Evolutionary conservation across 106 monocot genomes (phyloP), one percentile per base, ranked within the genome.

Genomic region (Allium sativum): DNA sequence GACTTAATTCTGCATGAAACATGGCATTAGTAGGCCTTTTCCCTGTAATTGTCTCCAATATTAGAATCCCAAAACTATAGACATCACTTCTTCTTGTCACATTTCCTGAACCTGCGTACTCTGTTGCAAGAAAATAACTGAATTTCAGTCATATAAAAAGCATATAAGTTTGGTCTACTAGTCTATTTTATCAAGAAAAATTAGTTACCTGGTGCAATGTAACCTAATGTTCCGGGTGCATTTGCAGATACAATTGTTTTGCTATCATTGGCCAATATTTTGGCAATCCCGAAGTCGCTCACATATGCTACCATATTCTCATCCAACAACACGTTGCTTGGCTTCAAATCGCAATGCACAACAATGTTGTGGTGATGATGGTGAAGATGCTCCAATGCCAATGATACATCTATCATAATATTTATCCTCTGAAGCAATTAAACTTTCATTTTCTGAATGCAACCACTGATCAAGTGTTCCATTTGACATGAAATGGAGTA

Each of bases 401-500:
- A 6, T 1, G 74, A 59, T 12, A 68, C 68, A 58, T 74, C 74
- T 21, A 61, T 21, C 60, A 61, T 54, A 13, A 67, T 53, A 31
- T 40, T 40, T 10, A 74, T 10, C 46, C 66, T 66, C 21, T 74
- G 73, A 14, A 60, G 15, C 10, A 74, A 53, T 60, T 60, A 74
- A 53, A 42, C 7, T 11, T 3, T 17, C 20, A 47, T 59, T 19
- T 7, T 56, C 12, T 21, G 73, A 74, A 60, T 74, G 50, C 64
- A 74, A 20, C 73, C 61, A 61, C 15, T 21, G 43, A 42, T 74
- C 67, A 11, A 74, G 53, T 42, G 58, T 74, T 4, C 73, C 73
- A 59, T 74, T 67, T 4, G 73, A 61, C 66, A 67, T 67, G 51
- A 48, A 74, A 16, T 66, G 44, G 16, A 74, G 73, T 15, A 74